phyloP scores from a whole-genome alignment of 371 early-diverging fungal genomes.

The Circinella umbellata region DNA sequence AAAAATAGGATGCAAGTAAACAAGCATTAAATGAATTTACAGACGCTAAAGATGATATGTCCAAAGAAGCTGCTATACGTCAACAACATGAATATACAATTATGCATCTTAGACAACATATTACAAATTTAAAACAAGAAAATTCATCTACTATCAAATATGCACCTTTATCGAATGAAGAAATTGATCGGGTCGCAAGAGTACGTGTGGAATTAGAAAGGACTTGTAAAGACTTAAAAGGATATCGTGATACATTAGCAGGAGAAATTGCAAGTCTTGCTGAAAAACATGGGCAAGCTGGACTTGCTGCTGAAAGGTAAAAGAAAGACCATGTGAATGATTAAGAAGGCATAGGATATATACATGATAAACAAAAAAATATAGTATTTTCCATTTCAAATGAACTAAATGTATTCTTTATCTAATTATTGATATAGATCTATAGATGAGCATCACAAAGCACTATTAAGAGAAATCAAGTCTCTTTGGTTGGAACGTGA shows the following conservation, averaged over 20 bases:
- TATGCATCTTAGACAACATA: slow-evolving; percentile 37
- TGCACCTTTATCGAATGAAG: slow-evolving; percentile 35
- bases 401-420: background rate
- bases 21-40: slow-evolving; percentile 47
- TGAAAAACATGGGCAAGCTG: slow-evolving; percentile 36
- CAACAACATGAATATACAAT: slow-evolving; percentile 44
- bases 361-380: no score
- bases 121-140: slow-evolving; percentile 26
- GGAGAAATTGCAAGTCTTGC: slow-evolving; percentile 23
- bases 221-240: slow-evolving; percentile 42
- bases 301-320: slow-evolving; percentile 33
- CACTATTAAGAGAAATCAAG: slow-evolving; percentile 33
- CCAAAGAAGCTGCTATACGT: slow-evolving; percentile 42
- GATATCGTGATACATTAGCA: slow-evolving; percentile 34
- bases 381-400: no score
- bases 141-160: slow-evolving; percentile 18
- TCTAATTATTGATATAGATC: background rate
- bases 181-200: slow-evolving; percentile 40
- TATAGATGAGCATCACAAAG: slow-evolving; percentile 21
- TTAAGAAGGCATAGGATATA: no score
- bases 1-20: slow-evolving; percentile 39
- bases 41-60: slow-evolving; percentile 47
- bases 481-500: slow-evolving; percentile 40
- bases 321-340: background rate
- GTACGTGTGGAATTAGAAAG: slow-evolving; percentile 40